Evolutionary conservation across 164 flowering plant species (phyloP).

Genomic region (Akebia trifoliata): DNA sequence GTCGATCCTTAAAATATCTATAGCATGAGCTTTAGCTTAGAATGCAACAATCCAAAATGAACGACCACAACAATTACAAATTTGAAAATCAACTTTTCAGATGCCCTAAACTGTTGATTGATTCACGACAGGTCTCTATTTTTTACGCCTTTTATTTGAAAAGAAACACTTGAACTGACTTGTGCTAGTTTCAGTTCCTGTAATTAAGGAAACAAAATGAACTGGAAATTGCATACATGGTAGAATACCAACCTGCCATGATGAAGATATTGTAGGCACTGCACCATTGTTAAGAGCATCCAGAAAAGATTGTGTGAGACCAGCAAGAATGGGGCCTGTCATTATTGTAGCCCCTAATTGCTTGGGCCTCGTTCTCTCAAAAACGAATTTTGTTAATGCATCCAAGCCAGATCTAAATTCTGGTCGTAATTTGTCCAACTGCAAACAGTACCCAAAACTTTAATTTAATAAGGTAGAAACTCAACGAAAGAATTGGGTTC

Average conservation of each 20-base stretch:
- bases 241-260: conserved; percentile 80
- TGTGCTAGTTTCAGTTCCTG: not conserved
- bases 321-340: conserved; percentile 95
- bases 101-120: no score
- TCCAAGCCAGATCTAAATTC: conserved; percentile 91
- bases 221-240: conserved; percentile 1
- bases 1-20: no score
- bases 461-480: not conserved
- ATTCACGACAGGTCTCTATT: no score
- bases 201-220: not conserved
- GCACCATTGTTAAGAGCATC: conserved; percentile 97
- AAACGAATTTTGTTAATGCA: conserved; percentile 89
- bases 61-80: no score
- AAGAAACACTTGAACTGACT: no score
- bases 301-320: conserved; percentile 82
- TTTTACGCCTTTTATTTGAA: no score
- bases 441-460: conserved; percentile 20
- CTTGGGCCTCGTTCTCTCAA: conserved; percentile 96
- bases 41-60: no score
- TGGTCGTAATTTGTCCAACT: conserved; percentile 86
- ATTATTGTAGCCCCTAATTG: conserved; percentile 87
- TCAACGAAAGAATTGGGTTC: not conserved
- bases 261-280: conserved; percentile 94
- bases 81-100: no score
- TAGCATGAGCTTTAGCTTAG: no score